Conservation (phyloP, 1,284 basidiomycete genomes). For the Wallemia mellicola region DNA sequence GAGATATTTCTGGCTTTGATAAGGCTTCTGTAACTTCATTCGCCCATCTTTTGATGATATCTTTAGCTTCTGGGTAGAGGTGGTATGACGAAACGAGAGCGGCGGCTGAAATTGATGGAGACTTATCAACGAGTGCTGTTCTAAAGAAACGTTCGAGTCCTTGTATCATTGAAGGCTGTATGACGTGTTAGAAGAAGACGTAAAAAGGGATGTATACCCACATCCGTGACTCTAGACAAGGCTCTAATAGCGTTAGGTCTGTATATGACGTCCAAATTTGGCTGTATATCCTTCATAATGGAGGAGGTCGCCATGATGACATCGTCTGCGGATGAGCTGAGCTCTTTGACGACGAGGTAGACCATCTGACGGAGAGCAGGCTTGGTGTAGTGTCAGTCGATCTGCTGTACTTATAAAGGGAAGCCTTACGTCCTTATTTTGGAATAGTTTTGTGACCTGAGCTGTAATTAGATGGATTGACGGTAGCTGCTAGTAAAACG, state of each 20-base stretch:
- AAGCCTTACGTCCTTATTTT: slow-evolving; percentile 98
- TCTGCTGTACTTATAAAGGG: no score
- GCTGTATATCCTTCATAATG: slow-evolving; percentile 99
- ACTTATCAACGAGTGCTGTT: slow-evolving; percentile 91
- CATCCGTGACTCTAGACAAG: slow-evolving; percentile 85
- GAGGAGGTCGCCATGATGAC: slow-evolving; percentile 99
- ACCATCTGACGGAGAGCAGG: slow-evolving; percentile 91
- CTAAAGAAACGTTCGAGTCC: slow-evolving; percentile 98
- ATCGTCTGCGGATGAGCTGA: slow-evolving; percentile 84
- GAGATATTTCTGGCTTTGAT: slow-evolving; percentile 42
- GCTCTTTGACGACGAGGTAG: slow-evolving; percentile 94
- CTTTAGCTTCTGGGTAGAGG: slow-evolving; percentile 68
- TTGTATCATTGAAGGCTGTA: slow-evolving; percentile 85
- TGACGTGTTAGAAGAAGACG: neutral
- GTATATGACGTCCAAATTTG: slow-evolving; percentile 95
- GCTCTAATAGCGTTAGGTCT: slow-evolving; percentile 91
- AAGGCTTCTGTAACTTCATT: slow-evolving; percentile 96
- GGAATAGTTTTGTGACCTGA: slow-evolving; percentile 96
- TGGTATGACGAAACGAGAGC: slow-evolving; percentile 94
- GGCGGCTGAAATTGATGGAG: slow-evolving; percentile 78
- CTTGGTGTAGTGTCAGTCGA: no score
- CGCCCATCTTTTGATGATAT: slow-evolving; percentile 91
- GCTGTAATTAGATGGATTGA: no score
- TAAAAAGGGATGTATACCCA: slow-evolving; percentile 20
- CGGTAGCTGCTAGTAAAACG: no score